phyloP scores from a whole-genome alignment of 2,329 filamentous ascomycete genomes.

The Cercospora brassicicola region DNA sequence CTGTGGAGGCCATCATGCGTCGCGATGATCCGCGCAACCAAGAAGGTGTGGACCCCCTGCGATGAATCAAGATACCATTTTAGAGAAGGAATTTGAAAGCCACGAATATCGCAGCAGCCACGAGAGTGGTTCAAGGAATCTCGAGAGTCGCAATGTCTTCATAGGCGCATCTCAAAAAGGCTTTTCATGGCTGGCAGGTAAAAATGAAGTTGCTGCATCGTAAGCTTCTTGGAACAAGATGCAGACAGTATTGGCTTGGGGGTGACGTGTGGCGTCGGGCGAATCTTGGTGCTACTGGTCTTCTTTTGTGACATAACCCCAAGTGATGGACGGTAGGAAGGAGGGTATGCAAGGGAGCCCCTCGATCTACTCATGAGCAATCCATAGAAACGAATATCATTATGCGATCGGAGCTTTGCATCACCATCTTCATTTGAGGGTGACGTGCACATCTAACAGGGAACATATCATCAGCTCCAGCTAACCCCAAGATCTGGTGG shows the following conservation, averaged over 20 bases:
- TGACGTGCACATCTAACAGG: background rate
- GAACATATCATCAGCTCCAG: background rate
- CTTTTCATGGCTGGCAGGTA: background rate
- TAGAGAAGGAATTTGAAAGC: background rate
- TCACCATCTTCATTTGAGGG: background rate
- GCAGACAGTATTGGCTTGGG: background rate
- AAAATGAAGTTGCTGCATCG: background rate
- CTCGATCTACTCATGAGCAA: constrained; percentile 1
- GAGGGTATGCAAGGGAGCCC: background rate
- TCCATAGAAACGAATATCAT: background rate
- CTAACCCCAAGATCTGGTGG: background rate
- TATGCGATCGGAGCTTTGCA: background rate
- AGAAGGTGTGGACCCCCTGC: constrained; percentile 28
- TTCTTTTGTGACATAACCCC: background rate
- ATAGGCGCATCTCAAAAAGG: background rate
- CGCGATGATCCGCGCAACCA: constrained; percentile 61
- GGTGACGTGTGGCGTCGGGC: background rate
- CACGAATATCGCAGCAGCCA: background rate
- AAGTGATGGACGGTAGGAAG: background rate
- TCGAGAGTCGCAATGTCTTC: background rate
- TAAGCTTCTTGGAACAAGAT: background rate
- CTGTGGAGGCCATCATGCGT: constrained; percentile 92
- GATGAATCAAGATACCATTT: constrained; percentile 13
- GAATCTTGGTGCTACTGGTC: background rate
- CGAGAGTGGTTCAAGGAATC: background rate